Conservation (phyloP, 1,139 yeast genomes). For the Blastobotrys elegans region DNA sequence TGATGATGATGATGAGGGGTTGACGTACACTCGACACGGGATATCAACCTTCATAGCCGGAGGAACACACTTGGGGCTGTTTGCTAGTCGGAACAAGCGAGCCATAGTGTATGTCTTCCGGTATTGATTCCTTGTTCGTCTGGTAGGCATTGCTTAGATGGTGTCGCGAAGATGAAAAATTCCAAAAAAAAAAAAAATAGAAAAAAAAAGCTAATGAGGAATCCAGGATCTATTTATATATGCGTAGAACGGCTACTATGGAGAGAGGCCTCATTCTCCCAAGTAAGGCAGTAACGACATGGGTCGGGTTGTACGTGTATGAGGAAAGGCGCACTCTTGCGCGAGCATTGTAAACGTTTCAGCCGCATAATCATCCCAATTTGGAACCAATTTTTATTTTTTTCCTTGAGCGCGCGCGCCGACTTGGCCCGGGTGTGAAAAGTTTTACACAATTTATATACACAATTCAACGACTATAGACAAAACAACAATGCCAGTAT, state of each 20-base stretch:
- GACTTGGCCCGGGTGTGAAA: too few relatives aligned
- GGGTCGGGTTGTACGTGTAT: too few relatives aligned
- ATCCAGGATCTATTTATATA: too few relatives aligned
- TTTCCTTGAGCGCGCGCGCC: too few relatives aligned
- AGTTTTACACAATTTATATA: neutral
- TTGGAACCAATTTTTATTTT: too few relatives aligned
- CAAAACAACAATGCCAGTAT: constrained; percentile 59
- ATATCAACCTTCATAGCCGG: neutral
- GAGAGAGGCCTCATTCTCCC: too few relatives aligned
- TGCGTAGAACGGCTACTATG: too few relatives aligned
- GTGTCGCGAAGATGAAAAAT: neutral
- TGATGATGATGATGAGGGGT: neutral
- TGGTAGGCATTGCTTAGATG: neutral
- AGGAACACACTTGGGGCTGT: neutral
- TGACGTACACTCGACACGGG: constrained; percentile 1
- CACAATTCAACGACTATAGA: too few relatives aligned
- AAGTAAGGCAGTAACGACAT: too few relatives aligned
- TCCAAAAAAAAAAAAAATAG: neutral
- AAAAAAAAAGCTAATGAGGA: neutral
- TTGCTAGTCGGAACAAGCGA: neutral
- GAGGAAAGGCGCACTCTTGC: too few relatives aligned
- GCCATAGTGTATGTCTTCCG: neutral
- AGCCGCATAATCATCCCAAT: too few relatives aligned
- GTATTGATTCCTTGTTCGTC: neutral
- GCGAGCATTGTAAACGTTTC: too few relatives aligned